Evolutionary conservation across 306 rosid genomes (phyloP), one percentile per base, ranked within the genome.

Genomic region (Abrus pulchellus): DNA sequence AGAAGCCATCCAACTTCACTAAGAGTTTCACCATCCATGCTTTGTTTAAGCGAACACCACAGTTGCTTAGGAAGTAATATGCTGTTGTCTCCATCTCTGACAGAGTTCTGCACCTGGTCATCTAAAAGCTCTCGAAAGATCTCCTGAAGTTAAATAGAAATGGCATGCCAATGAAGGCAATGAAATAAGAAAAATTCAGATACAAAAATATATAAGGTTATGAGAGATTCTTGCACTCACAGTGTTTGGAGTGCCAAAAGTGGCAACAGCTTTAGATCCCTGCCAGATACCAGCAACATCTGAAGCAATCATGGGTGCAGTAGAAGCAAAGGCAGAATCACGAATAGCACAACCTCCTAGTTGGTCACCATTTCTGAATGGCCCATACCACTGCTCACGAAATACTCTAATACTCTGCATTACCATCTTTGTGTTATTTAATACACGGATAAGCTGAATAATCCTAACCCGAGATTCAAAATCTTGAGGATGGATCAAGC

Each of bases 371-470:
- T 95, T 89, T 85, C 97, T 92, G 86, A 87, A 95, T 56, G 99
- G 99, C n/a, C 99, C 98, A 63, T 95, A 95, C 98, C 99, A 95
- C 83, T 89, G 96, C 87, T 95, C 99, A 50, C 94, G 86, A 87
- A 83, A 90, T 48, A 93, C 94, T 83, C 80, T 83, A 59, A 92
- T 77, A 28, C 84, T 84, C 75, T 85, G 72, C 60, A 95, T 78
- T n/a, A 12, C 84, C 78, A 89, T 74, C 81, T 84, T 87, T 44
- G 68, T 64, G 74, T 78, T 72, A 64, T 78, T 78, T 30, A 5
- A 79, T 13, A 89, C 77, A n/a, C 34, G 69, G 32, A 93, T 82
- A 70, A 55, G 57, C 90, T 93, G 97, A 84, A 93, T 72, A 63
- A 91, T 80, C 89, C 99, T 95, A 82, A 93, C 90, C 8, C 99